Evolutionary conservation across 306 rosid species (phyloP).

Genomic region (Lupinus albus): DNA sequence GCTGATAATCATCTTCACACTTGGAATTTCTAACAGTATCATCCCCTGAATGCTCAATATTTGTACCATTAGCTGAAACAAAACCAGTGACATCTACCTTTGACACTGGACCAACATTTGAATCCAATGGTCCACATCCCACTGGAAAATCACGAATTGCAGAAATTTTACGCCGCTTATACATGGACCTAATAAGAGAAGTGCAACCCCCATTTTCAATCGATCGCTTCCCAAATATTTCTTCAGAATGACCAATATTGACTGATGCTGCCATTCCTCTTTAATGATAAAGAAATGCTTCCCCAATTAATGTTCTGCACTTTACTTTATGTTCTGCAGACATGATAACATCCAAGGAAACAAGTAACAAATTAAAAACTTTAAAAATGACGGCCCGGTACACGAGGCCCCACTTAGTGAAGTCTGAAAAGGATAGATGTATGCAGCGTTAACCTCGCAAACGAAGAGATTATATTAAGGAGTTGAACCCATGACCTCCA

Average conservation of each 20-base stretch:
- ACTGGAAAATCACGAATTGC: conserved; percentile 76
- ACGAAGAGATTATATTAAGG: too few relatives aligned
- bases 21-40: not conserved
- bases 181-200: conserved; percentile 32
- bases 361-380: not conserved
- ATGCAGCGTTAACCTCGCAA: too few relatives aligned
- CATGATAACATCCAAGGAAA: conserved; percentile 7
- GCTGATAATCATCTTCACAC: conserved; percentile 17
- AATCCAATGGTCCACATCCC: conserved; percentile 65
- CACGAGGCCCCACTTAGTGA: too few relatives aligned
- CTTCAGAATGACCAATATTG: conserved; percentile 48
- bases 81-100: conserved; percentile 19
- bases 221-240: conserved; percentile 38
- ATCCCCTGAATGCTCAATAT: conserved; percentile 26
- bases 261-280: conserved; percentile 23
- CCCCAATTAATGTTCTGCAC: not conserved
- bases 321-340: conserved; percentile 7
- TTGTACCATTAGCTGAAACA: conserved; percentile 8
- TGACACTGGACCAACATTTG: conserved; percentile 28
- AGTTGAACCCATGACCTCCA: too few relatives aligned
- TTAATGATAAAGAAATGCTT: too few relatives aligned
- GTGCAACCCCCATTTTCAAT: conserved; percentile 52
- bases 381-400: too few relatives aligned
- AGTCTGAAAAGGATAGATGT: too few relatives aligned
- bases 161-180: conserved; percentile 57